phyloP scores from a whole-genome alignment of 2,329 filamentous ascomycete species.

The Sporothrix globosa region DNA sequence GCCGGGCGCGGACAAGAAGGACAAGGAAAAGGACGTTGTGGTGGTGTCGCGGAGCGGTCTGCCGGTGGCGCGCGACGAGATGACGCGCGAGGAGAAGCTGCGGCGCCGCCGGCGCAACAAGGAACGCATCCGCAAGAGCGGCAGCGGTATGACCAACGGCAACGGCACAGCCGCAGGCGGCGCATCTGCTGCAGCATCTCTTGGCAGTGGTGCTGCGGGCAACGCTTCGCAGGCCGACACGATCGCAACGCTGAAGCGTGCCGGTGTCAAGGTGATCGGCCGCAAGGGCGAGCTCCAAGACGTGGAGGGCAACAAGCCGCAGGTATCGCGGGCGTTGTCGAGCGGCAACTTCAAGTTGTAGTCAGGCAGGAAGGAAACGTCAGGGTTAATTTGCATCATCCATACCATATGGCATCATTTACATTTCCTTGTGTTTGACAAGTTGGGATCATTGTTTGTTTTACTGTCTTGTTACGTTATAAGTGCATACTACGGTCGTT shows the following conservation, averaged over 20 bases:
- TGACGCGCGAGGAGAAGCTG: constrained; percentile 83
- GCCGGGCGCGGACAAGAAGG: constrained; percentile 70
- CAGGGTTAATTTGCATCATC: constrained; percentile 10
- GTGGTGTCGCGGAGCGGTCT: constrained; percentile 76
- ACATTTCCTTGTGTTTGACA: background rate
- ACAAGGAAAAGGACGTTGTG: constrained; percentile 47
- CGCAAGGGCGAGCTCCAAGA: constrained; percentile 84
- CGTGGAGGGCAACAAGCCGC: constrained; percentile 77
- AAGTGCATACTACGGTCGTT: constrained; percentile 22
- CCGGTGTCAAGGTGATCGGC: constrained; percentile 88
- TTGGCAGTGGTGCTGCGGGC: constrained; percentile 56
- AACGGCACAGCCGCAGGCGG: constrained; percentile 43
- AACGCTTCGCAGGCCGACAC: constrained; percentile 46
- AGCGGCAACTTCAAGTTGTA: constrained; percentile 67
- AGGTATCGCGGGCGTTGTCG: constrained; percentile 53
- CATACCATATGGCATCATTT: constrained; percentile 2
- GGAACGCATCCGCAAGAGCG: constrained; percentile 76
- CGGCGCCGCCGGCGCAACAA: constrained; percentile 78
- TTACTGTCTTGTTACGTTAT: constrained; percentile 5
- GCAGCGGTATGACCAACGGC: constrained; percentile 44
- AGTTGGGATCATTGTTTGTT: constrained; percentile 6
- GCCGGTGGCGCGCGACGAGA: constrained; percentile 79
- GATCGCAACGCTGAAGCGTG: constrained; percentile 58
- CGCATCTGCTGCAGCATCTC: constrained; percentile 47
- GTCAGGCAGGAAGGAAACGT: background rate